These are phyloP conservation scores for Anacardium occidentale DNA, from an alignment of 345 rosid species.

Conservation along the genomic window DNA sequence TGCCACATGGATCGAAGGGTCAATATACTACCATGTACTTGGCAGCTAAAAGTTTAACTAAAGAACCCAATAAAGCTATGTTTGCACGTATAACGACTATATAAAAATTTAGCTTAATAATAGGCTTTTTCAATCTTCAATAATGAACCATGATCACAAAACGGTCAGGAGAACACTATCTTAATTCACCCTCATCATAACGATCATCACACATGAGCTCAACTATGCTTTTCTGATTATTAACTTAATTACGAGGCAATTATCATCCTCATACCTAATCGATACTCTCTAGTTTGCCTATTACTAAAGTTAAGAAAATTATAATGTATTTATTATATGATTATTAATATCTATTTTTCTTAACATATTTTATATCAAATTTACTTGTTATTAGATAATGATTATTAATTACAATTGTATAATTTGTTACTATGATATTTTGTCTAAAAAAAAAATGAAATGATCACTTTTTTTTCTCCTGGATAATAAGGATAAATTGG, in stretches of 20 bases:
- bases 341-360: too few species aligned
- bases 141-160: slow-evolving; percentile 1
- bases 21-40: background rate
- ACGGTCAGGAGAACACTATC: background rate
- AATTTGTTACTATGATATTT: background rate
- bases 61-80: background rate
- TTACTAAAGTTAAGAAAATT: too few species aligned
- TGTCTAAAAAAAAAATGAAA: too few species aligned
- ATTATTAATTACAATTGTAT: background rate
- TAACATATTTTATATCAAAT: too few species aligned
- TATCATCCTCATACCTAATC: too few species aligned
- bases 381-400: background rate
- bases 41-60: background rate
- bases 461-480: too few species aligned
- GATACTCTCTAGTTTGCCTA: too few species aligned
- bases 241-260: too few species aligned
- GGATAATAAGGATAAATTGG: too few species aligned
- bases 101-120: background rate
- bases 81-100: background rate
- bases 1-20: slow-evolving; percentile 7
- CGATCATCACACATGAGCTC: background rate
- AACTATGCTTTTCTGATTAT: background rate
- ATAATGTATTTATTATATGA: too few species aligned
- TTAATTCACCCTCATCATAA: background rate
- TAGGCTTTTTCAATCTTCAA: background rate